Conservation (phyloP, 73 alveolate species). For the Effrenium voratum region DNA sequence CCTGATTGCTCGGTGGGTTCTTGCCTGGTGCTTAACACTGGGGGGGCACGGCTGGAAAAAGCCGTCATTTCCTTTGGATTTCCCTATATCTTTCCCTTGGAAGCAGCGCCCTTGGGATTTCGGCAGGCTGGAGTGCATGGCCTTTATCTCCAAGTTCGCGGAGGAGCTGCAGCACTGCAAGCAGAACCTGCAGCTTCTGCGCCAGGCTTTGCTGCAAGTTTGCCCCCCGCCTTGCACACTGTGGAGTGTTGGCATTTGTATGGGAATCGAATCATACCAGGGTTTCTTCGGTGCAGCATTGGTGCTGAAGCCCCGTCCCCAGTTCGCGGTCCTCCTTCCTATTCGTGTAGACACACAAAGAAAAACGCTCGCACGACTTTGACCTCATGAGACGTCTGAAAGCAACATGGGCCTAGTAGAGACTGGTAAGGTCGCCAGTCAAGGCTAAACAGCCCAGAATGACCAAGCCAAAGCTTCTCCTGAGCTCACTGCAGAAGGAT, state of each 20-base stretch:
- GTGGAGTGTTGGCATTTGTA: not conserved
- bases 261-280: not conserved
- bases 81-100: no score
- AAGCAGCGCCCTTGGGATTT: not conserved
- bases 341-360: not conserved
- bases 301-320: not conserved
- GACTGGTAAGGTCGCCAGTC: no score
- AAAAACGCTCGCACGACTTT: not conserved
- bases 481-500: no score
- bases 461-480: no score
- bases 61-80: no score
- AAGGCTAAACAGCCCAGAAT: no score
- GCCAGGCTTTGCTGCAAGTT: conserved; percentile 5
- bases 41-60: no score
- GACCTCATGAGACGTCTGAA: no score
- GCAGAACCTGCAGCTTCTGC: conserved; percentile 34
- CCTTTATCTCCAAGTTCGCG: conserved; percentile 57
- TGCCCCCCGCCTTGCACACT: not conserved
- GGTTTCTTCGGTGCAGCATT: no score
- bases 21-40: no score
- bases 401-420: no score
- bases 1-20: no score
- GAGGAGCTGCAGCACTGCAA: conserved; percentile 46
- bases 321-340: not conserved
- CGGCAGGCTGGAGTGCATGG: conserved; percentile 80